A percentile compares a stretch with the other conserved stretches of the same genome.
phyloP scores from a whole-genome alignment of 169 alveolate genomes.

The Besnoitia besnoiti region DNA sequence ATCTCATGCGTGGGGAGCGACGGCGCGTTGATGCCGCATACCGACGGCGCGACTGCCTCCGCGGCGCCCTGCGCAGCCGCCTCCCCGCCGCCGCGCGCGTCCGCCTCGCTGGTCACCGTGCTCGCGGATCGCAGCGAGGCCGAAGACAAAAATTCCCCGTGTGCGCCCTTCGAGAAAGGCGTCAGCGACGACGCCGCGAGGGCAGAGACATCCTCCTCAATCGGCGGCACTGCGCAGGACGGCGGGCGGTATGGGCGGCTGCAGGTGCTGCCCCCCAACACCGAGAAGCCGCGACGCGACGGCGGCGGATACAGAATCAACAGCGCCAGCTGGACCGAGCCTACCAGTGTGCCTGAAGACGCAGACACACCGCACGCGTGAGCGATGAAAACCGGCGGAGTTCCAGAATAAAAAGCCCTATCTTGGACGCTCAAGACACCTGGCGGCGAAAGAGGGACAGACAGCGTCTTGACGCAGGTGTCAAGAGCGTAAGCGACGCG shows the following conservation, averaged over 20 bases:
- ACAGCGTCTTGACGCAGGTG: no score
- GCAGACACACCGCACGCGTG: no score
- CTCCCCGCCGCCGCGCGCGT: not conserved
- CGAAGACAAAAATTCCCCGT: not conserved
- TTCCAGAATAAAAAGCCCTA: no score
- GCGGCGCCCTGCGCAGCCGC: not conserved
- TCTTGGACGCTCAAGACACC: no score
- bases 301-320: not conserved
- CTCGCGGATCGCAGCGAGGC: not conserved
- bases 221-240: not conserved
- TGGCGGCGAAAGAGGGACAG: no score
- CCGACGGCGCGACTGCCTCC: not conserved
- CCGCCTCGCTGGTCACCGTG: not conserved
- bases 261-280: not conserved
- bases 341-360: constrained; percentile 26
- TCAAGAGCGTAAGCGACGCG: no score
- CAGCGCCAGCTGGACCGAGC: not conserved
- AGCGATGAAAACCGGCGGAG: no score
- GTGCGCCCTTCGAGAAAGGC: not conserved
- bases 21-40: constrained; percentile 18
- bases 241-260: constrained; percentile 8
- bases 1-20: constrained; percentile 35
- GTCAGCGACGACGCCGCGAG: not conserved
- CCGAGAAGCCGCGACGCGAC: not conserved
- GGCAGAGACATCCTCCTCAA: not conserved